Evolutionary conservation across 441 rosid genomes (phyloP).

Genomic region (Rhodomyrtus psidioides): DNA sequence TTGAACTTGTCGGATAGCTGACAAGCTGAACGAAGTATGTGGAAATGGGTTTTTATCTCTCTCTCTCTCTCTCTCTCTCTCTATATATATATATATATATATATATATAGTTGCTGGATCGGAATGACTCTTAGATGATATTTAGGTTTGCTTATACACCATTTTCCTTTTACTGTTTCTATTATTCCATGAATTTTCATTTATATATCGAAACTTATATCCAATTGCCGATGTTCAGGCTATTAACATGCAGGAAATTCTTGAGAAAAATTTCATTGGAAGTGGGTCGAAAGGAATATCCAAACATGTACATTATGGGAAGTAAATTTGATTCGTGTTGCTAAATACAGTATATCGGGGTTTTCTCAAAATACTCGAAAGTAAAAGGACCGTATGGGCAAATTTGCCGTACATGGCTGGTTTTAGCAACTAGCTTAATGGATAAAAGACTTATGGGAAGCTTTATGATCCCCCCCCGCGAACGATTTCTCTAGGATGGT

Average conservation of each 20-base stretch:
- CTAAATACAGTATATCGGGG: not conserved
- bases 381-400: too few relatives aligned
- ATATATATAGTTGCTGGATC: too few relatives aligned
- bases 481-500: too few relatives aligned
- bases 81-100: too few relatives aligned
- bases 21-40: not conserved
- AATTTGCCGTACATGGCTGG: too few relatives aligned
- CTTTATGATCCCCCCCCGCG: too few relatives aligned
- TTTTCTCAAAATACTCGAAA: too few relatives aligned
- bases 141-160: not conserved
- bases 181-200: not conserved
- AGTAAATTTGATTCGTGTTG: not conserved
- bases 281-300: not conserved
- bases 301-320: not conserved
- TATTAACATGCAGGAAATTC: not conserved
- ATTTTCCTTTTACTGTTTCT: not conserved
- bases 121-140: not conserved
- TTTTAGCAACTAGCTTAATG: too few relatives aligned
- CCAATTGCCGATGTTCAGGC: rapidly evolving
- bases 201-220: rapidly evolving
- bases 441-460: too few relatives aligned
- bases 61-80: too few relatives aligned
- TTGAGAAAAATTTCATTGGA: rapidly evolving
- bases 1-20: not conserved
- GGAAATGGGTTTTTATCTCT: not conserved